Base-by-base conservation (phyloP, 163 green algal genomes). In the Coccomyxa subellipsoidea region DNA sequence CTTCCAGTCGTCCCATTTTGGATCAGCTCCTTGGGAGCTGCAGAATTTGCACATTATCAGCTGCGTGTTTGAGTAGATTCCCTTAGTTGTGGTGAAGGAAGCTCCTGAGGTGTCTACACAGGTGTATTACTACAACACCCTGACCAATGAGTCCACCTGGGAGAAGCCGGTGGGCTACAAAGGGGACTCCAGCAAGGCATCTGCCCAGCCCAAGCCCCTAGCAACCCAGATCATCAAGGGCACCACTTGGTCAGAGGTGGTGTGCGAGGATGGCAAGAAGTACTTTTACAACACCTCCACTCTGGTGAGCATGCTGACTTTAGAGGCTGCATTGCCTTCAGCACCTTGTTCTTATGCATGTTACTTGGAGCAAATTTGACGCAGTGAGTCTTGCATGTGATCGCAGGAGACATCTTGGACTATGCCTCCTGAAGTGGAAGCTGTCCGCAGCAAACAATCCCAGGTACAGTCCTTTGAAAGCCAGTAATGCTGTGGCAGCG, bases 101-200 rank as follows among this genome's bases (percentile, higher is more conserved):
- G n/a, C n/a, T n/a, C n/a, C n/a, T n/a, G n/a, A n/a, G n/a, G n/a
- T n/a, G n/a, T n/a, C n/a, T n/a, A n/a, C 80, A 66, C 86, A 91
- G 87, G 85, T 93, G 36, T 97, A 97, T 69, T 97, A 95, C 76
- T 94, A 94, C 87, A 97, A 97, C 85, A 91, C 86, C 0, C 12
- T 94, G 29, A 97, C 92, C 0, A 82, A 84, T 0, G 89, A 95
- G 80, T 95, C 89, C 25, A 84, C 76, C 10, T 97, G 94, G 91
- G 84, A 89, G 15, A 83, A 85, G 81, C 94, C 94, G 0, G 78
- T 87, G 31, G 91, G 91, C 2, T 97, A 94, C 81, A 81, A 78
- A 1, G 92, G 92, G 1, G 80, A 92, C 35, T 85, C 73, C 27
- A 83, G 8, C 27, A 80, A 54, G 40, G 85, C 76, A 47, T 80